Evolutionary conservation across 257 asterid species (phyloP), one percentile per base, ranked within the genome.

Genomic region (Jaltomata sinuosa): DNA sequence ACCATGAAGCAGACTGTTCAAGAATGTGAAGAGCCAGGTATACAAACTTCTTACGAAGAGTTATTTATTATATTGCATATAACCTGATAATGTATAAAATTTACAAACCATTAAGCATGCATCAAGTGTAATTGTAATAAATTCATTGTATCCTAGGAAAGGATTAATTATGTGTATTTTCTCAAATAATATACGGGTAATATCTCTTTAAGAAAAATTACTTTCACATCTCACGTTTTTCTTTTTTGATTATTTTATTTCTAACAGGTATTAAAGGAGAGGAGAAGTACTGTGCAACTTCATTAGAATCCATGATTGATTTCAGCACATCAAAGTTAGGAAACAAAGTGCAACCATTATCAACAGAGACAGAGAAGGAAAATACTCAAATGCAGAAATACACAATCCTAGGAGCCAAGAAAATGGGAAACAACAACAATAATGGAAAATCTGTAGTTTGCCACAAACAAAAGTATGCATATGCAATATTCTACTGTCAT

Each of bases 401-500:
- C 84, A 82, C 82, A 5, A 79, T 92, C 8, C 68, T 79, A 8
- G 88, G 88, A 21, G 93, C 91, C 59, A 85, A 87, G 67, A 87
- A 83, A 83, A 49, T 88, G 89, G 68, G 85, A 19, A 84, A 84
- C 32, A 40, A n/a, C n/a, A n/a, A 83, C 29, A 49, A 85, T 49
- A 18, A 78, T 10, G 83, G 53, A 3, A 59, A 59, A 81, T 72
- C 90, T 0, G 94, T 94, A 72, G 98, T 86, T 27, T 94, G 99
- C 87, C 98, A 94, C 91, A 89, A 80, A 81, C 88, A 84, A 83
- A 89, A 88, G 52, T 95, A 94, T 12, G 91, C 91, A 3, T 96
- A 94, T 27, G 96, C 98, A 1, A 94, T 96, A 64, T 96, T 93
- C 36, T 91, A 93, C 85, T 96, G 99, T 88, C 99, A 96, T 83